Conservation (phyloP, 2,329 filamentous ascomycete genomes). For the Pyrenophora teres region DNA sequence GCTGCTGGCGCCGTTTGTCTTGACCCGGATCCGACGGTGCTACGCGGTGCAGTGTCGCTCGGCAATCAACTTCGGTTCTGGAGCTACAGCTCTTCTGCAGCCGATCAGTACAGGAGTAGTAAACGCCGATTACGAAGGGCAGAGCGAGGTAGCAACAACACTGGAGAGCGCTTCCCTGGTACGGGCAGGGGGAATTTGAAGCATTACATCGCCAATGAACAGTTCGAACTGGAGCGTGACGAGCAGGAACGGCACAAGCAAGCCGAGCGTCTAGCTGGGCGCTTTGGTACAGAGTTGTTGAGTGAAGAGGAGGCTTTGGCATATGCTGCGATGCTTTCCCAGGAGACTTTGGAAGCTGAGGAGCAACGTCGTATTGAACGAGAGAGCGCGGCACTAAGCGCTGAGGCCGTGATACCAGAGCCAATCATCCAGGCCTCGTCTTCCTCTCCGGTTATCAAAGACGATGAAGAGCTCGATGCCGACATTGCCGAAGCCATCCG, state of each 20-base stretch:
- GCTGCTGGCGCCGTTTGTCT: conserved; percentile 83
- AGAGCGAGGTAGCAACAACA: conserved; percentile 65
- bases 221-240: conserved; percentile 76
- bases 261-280: conserved; percentile 69
- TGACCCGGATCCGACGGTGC: conserved; percentile 82
- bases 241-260: conserved; percentile 70
- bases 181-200: conserved; percentile 71
- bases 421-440: conserved; percentile 35
- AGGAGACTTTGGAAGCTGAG: conserved; percentile 60
- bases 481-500: conserved; percentile 68
- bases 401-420: conserved; percentile 45
- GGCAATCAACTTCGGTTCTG: conserved; percentile 89
- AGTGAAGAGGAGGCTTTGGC: conserved; percentile 66
- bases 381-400: conserved; percentile 47
- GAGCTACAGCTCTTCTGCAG: conserved; percentile 84
- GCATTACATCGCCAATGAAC: conserved; percentile 85
- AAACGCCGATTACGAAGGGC: conserved; percentile 79
- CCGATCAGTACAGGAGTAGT: conserved; percentile 72
- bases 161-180: conserved; percentile 63
- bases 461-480: conserved; percentile 58
- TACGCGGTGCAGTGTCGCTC: conserved; percentile 85
- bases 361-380: conserved; percentile 54
- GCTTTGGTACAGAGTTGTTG: conserved; percentile 82
- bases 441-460: conserved; percentile 37
- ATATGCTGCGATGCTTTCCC: conserved; percentile 66